Conservation (phyloP, 73 alveolate species). For the Urostyla sp. region DNA sequence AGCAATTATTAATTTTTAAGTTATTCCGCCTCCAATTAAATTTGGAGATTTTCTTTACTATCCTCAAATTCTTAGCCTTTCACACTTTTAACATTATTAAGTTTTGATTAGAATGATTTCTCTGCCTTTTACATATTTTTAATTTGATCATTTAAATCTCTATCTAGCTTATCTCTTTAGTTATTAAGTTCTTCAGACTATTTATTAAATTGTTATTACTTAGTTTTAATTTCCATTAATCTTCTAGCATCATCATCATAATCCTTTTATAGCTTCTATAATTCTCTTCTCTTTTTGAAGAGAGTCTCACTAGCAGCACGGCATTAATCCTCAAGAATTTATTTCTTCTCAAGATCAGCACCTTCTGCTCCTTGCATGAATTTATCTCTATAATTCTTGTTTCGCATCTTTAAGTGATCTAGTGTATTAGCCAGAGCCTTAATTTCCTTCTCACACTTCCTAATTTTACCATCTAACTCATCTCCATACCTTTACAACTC, state of each 20-base stretch:
- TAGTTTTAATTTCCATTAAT: slow-evolving; percentile 80
- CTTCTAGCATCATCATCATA: slow-evolving; percentile 82
- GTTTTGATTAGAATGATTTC: slow-evolving; percentile 32
- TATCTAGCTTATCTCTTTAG: slow-evolving; percentile 58
- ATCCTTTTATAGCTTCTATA: slow-evolving; percentile 75
- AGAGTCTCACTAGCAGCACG: slow-evolving; percentile 92
- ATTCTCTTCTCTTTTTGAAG: slow-evolving; percentile 85
- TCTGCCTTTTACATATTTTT: slow-evolving; percentile 68
- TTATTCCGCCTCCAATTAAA: slow-evolving; percentile 56
- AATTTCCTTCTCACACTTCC: slow-evolving; percentile 94
- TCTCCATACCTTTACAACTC: slow-evolving; percentile 98
- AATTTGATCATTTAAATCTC: slow-evolving; percentile 58
- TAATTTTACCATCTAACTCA: slow-evolving; percentile 97
- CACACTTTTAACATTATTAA: slow-evolving; percentile 46
- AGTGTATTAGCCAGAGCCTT: slow-evolving; percentile 94
- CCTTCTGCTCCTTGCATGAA: slow-evolving; percentile 77
- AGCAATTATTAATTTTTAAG: slow-evolving; percentile 65
- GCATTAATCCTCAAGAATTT: slow-evolving; percentile 84
- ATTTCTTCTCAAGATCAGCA: slow-evolving; percentile 76
- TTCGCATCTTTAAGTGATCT: slow-evolving; percentile 88
- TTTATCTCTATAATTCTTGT: slow-evolving; percentile 84
- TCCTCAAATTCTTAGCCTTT: slow-evolving; percentile 62
- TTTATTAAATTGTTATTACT: slow-evolving; percentile 62
- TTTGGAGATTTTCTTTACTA: slow-evolving; percentile 55
- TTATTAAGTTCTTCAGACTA: slow-evolving; percentile 53